Conservation (phyloP, 768 basidiomycete genomes). For the Leucogyrophana mollusca region DNA sequence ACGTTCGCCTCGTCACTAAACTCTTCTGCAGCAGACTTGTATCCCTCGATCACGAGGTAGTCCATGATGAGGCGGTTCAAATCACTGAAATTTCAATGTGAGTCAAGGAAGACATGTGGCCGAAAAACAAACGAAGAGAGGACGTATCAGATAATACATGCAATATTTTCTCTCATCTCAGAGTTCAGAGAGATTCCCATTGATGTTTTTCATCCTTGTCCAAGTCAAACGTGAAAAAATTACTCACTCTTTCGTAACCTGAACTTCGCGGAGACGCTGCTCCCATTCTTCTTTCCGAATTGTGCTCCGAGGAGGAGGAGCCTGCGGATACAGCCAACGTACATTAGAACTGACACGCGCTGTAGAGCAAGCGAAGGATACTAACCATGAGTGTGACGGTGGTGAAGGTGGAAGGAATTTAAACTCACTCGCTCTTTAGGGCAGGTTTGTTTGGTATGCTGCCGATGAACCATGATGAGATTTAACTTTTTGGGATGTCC, state of each 20-base stretch:
- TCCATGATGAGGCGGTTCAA: constrained; percentile 94
- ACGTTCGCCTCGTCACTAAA: constrained; percentile 89
- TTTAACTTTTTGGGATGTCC: no score
- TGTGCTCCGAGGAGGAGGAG: constrained; percentile 48
- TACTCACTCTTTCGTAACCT: constrained; percentile 88
- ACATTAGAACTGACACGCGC: neutral
- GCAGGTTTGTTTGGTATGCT: constrained; percentile 24
- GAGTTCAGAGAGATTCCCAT: constrained; percentile 99
- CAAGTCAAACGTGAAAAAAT: constrained; percentile 10
- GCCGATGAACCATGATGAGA: no score
- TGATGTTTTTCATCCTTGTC: constrained; percentile 64
- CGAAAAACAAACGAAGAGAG: constrained; percentile 26
- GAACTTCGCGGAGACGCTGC: constrained; percentile 74
- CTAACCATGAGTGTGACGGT: constrained; percentile 30
- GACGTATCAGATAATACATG: constrained; percentile 84
- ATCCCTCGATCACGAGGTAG: constrained; percentile 96
- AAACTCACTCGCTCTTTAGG: constrained; percentile 35
- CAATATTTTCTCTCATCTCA: constrained; percentile 71
- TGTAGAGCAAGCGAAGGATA: constrained; percentile 7
- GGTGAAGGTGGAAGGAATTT: constrained; percentile 25
- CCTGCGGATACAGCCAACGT: constrained; percentile 1
- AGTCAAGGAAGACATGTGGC: constrained; percentile 16
- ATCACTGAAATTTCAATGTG: constrained; percentile 57
- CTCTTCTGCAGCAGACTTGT: constrained; percentile 93
- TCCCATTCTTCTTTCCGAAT: constrained; percentile 90